Conservation (phyloP, 306 rosid genomes). For the Ochetophila trinervis region DNA sequence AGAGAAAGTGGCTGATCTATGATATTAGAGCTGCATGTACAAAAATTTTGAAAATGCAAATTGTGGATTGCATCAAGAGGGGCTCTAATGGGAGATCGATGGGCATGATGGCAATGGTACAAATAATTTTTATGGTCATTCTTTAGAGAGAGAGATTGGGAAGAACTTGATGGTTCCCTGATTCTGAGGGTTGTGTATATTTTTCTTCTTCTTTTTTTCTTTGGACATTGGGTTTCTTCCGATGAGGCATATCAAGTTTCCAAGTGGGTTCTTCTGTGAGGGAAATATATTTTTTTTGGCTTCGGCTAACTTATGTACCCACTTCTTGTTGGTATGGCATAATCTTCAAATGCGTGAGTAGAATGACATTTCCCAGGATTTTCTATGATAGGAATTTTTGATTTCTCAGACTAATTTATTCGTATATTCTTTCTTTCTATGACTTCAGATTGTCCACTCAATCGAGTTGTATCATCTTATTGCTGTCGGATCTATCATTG, state of each 20-base stretch:
- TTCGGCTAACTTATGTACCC: conserved; percentile 37
- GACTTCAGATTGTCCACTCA: conserved; percentile 12
- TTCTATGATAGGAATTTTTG: conserved; percentile 40
- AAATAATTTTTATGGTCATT: conserved; percentile 27
- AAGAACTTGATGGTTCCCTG: conserved; percentile 27
- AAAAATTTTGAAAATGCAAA: neutral
- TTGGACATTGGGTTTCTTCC: conserved; percentile 21
- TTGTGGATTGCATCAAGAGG: conserved; percentile 22
- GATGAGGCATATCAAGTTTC: conserved; percentile 28
- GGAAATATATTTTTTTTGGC: conserved; percentile 12
- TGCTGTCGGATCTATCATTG: conserved; percentile 2
- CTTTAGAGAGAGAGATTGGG: conserved; percentile 29
- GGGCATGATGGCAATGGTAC: conserved; percentile 17
- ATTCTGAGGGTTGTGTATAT: conserved; percentile 29
- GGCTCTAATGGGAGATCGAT: conserved; percentile 29
- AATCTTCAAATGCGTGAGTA: conserved; percentile 22
- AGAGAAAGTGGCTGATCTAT: conserved; percentile 65
- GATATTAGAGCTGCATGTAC: conserved; percentile 9
- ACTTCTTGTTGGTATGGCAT: conserved; percentile 26
- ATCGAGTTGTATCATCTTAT: conserved; percentile 5
- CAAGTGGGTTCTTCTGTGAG: conserved; percentile 16
- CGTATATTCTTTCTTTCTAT: conserved; percentile 26
- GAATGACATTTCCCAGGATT: conserved; percentile 40
- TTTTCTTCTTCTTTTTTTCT: conserved; percentile 10
- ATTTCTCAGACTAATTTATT: conserved; percentile 33